Conservation (phyloP, 495 filamentous ascomycete genomes). For the Cercophora sp. region DNA sequence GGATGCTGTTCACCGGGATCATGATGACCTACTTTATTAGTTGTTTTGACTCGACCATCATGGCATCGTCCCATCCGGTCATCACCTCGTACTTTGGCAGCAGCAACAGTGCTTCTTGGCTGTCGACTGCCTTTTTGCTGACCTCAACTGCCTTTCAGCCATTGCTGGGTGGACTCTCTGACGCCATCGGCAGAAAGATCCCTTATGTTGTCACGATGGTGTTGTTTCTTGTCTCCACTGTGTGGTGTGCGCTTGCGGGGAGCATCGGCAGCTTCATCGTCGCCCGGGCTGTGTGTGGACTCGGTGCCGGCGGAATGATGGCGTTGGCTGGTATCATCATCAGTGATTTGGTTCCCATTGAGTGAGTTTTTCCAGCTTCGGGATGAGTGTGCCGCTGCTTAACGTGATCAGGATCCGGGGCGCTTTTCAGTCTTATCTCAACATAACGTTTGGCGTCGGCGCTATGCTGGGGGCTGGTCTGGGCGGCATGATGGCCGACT, state of each 20-base stretch:
- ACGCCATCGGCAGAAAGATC: conserved; percentile 66
- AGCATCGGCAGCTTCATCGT: conserved; percentile 70
- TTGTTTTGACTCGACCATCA: conserved; percentile 71
- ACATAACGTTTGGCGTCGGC: conserved; percentile 59
- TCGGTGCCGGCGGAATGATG: conserved; percentile 71
- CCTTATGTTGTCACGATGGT: conserved; percentile 61
- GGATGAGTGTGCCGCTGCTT: background rate
- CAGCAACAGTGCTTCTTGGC: conserved; percentile 74
- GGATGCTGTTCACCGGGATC: conserved; percentile 36
- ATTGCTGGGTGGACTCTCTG: conserved; percentile 66
- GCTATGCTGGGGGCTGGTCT: conserved; percentile 65
- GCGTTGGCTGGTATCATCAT: conserved; percentile 69
- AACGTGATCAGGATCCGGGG: conserved; percentile 50
- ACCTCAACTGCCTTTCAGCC: conserved; percentile 73
- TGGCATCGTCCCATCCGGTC: conserved; percentile 77
- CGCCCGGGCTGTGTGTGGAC: conserved; percentile 67
- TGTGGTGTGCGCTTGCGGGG: conserved; percentile 69
- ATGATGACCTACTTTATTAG: conserved; percentile 38
- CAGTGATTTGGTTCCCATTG: conserved; percentile 71
- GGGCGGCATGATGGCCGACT: conserved; percentile 70
- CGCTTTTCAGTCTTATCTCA: conserved; percentile 72
- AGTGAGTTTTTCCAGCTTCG: conserved; percentile 40
- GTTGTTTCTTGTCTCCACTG: conserved; percentile 62
- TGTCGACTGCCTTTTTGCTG: conserved; percentile 75
- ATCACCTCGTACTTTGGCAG: conserved; percentile 76